These are phyloP conservation scores for Capsella rubella DNA, from an alignment of 441 rosid genomes.

Conservation along the genomic window DNA sequence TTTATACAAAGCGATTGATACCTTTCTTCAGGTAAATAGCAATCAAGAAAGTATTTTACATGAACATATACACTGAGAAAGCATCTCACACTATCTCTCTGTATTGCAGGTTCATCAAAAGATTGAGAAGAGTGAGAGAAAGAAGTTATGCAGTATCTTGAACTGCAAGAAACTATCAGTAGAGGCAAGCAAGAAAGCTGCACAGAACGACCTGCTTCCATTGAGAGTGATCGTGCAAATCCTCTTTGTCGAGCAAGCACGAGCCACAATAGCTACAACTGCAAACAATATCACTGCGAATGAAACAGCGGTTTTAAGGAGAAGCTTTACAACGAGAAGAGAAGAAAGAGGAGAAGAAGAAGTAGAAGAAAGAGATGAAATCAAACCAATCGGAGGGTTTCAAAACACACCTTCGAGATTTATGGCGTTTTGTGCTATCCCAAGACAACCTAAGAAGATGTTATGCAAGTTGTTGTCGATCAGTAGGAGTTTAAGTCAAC, in stretches of 20 bases:
- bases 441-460: conserved; percentile 79
- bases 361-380: conserved; percentile 62
- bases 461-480: conserved; percentile 80
- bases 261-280: conserved; percentile 69
- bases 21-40: conserved; percentile 65
- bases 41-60: neutral
- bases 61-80: neutral
- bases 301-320: conserved; percentile 62
- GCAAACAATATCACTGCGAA: conserved; percentile 54
- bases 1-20: conserved; percentile 71
- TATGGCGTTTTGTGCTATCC: conserved; percentile 76
- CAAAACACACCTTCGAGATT: conserved; percentile 62
- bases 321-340: conserved; percentile 72
- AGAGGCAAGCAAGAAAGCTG: conserved; percentile 78
- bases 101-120: conserved; percentile 59
- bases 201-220: conserved; percentile 73
- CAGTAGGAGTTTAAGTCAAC: conserved; percentile 72
- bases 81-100: neutral
- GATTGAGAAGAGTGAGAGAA: conserved; percentile 69
- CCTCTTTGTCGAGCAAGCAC: conserved; percentile 74
- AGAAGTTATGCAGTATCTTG: conserved; percentile 63
- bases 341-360: conserved; percentile 54
- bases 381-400: conserved; percentile 49
- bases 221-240: conserved; percentile 76
- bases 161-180: conserved; percentile 74